Conservation (phyloP, 2,329 filamentous ascomycete species). For the Diaporthe citri region DNA sequence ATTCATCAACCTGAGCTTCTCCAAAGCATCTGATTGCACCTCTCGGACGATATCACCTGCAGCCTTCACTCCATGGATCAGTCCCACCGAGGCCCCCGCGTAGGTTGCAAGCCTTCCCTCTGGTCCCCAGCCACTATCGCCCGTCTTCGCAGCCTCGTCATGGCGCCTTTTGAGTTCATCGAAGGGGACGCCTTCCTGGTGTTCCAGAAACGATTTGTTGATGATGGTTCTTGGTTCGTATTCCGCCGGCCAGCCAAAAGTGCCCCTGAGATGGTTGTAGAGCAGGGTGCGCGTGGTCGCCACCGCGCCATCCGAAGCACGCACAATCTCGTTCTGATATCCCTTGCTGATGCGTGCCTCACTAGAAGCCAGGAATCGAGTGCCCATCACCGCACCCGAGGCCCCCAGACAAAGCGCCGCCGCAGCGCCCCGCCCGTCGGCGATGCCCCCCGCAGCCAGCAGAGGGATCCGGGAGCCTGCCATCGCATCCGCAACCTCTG, state of each 20-base stretch:
- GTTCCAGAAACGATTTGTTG: conserved; percentile 54
- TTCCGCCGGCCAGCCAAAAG: conserved; percentile 56
- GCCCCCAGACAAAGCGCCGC: conserved; percentile 65
- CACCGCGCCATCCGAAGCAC: conserved; percentile 54
- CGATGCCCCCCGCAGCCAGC: conserved; percentile 66
- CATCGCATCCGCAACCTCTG: conserved; percentile 61
- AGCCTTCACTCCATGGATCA: conserved; percentile 55
- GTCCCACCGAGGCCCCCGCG: conserved; percentile 59
- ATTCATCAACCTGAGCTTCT: conserved; percentile 38
- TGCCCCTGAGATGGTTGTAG: conserved; percentile 59
- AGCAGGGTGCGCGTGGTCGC: conserved; percentile 57
- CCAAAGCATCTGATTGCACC: conserved; percentile 47
- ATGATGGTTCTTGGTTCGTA: conserved; percentile 56
- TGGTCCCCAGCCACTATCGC: conserved; percentile 61
- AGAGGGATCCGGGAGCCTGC: conserved; percentile 54
- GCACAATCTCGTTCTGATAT: conserved; percentile 58
- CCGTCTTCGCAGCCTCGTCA: conserved; percentile 54
- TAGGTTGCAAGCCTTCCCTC: conserved; percentile 64
- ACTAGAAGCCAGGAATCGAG: conserved; percentile 68
- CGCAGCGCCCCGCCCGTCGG: conserved; percentile 63
- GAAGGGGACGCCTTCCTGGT: conserved; percentile 54
- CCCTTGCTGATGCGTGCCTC: conserved; percentile 56
- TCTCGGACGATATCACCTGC: conserved; percentile 55
- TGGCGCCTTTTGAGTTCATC: conserved; percentile 59
- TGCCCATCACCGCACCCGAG: conserved; percentile 70